Base-by-base conservation (phyloP, 306 rosid species). In the Sophora flavescens region DNA sequence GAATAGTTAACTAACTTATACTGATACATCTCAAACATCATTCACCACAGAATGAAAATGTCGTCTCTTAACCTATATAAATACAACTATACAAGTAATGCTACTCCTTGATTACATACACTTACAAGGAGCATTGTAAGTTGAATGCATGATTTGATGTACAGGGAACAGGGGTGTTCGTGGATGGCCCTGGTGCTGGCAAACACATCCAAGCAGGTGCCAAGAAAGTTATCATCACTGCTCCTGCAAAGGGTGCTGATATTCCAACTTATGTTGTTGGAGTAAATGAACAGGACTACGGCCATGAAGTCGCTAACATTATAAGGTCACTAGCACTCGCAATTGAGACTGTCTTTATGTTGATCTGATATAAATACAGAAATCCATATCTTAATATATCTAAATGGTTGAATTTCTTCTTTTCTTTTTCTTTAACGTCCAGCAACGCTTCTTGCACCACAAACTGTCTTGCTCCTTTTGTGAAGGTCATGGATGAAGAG, bases 151-250 rank as follows among this genome's bases (percentile, higher is more conserved):
- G 60, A 57, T 1, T 39, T 64, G 52, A 30, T 45, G 65, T 61
- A 73, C 92, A 94, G 98, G 99, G 99, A 78, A 96, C 99, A 5
- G 99, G 99, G 64, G 99, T 96, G 61, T 96, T 96, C 69, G 99
- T 96, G 76, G 99, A 96, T 76, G 98, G 98, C 59, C 98, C 99
- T 47, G 99, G 99, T 0, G 99, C 99, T 3, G 99, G 98, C 0
- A 96, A 96, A 78, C 99, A 96, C 87, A 88, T 96, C 79, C 98
- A 92, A 86, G 99, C 99, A 8, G 99, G 99, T 72, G 99, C 99
- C 28, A 91, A 92, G 93, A 96, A 96, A 87, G 98, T 92, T 28
- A 86, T 96, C 65, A 96, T 96, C 87, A 96, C 99, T 5, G 99
- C 99, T 72, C 99, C 99, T 12, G 99, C 99, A 39, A 96, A 96